Evolutionary conservation across 768 basidiomycete genomes (phyloP).

Genomic region (Lentinula detonsa): DNA sequence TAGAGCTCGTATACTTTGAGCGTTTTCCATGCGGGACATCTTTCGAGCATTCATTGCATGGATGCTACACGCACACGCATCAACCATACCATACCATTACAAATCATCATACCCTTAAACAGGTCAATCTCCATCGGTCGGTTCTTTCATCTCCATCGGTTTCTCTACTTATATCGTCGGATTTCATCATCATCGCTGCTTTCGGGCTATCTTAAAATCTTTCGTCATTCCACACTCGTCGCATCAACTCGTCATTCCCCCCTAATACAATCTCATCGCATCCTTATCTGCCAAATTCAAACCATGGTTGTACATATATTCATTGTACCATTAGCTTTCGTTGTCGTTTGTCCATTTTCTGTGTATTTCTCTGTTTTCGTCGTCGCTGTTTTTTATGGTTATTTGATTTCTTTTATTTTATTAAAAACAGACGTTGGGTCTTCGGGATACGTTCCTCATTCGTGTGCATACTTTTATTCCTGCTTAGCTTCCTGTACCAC

Average conservation of each 20-base stretch:
- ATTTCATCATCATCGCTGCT: neutral
- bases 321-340: conserved; percentile 1
- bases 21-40: neutral
- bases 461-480: neutral
- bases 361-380: neutral
- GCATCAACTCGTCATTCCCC: neutral
- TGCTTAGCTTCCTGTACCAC: neutral
- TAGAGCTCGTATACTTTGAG: neutral
- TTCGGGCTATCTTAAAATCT: neutral
- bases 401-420: neutral
- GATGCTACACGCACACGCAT: neutral
- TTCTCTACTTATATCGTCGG: neutral
- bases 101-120: neutral
- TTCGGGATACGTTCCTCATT: neutral
- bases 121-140: neutral
- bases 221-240: conserved; percentile 1
- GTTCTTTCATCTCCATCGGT: neutral
- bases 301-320: conserved; percentile 2
- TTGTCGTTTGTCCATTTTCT: neutral
- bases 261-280: neutral
- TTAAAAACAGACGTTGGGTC: neutral
- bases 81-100: neutral
- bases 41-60: neutral
- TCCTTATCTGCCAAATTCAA: neutral
- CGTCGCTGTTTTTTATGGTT: conserved; percentile 1